phyloP scores from a whole-genome alignment of 2,329 filamentous ascomycete species.

The Elsinoe fawcettii region DNA sequence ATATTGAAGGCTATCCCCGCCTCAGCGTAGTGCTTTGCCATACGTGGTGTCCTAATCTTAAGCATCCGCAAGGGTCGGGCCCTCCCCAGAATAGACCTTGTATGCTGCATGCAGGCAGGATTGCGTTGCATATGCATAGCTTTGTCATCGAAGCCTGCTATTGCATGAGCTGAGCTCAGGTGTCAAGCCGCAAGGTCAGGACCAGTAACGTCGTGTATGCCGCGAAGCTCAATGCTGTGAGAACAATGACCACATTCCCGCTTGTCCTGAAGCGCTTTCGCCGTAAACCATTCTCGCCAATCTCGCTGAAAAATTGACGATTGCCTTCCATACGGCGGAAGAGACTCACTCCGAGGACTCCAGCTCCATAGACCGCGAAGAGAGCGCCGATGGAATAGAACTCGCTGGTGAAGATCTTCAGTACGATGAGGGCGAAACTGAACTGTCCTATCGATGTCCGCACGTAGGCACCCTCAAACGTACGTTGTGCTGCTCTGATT shows the following conservation, averaged over 20 bases:
- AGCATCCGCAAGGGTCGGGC: neutral
- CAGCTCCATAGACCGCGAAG: slow-evolving; percentile 84
- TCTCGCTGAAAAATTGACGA: slow-evolving; percentile 74
- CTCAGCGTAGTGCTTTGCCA: neutral
- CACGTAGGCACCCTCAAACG: slow-evolving; percentile 95
- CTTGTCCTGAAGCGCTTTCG: slow-evolving; percentile 55
- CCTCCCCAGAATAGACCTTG: neutral
- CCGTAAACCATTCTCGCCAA: slow-evolving; percentile 52
- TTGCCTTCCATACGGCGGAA: slow-evolving; percentile 89
- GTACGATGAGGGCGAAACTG: slow-evolving; percentile 85
- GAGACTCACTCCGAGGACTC: slow-evolving; percentile 71
- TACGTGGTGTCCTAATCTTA: neutral
- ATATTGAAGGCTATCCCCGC: neutral
- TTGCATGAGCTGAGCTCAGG: neutral
- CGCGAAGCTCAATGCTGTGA: slow-evolving; percentile 55
- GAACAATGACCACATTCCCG: slow-evolving; percentile 56
- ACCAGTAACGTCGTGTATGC: slow-evolving; percentile 55
- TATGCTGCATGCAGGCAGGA: neutral
- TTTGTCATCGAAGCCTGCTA: neutral
- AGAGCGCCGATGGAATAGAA: slow-evolving; percentile 95
- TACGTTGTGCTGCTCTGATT: slow-evolving; percentile 87
- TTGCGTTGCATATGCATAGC: neutral
- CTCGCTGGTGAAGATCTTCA: slow-evolving; percentile 93
- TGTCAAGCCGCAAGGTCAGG: slow-evolving; percentile 46
- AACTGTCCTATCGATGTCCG: slow-evolving; percentile 92